Evolutionary conservation across 805 yeast genomes (phyloP).

Genomic region (Yarrowia divulgata): DNA sequence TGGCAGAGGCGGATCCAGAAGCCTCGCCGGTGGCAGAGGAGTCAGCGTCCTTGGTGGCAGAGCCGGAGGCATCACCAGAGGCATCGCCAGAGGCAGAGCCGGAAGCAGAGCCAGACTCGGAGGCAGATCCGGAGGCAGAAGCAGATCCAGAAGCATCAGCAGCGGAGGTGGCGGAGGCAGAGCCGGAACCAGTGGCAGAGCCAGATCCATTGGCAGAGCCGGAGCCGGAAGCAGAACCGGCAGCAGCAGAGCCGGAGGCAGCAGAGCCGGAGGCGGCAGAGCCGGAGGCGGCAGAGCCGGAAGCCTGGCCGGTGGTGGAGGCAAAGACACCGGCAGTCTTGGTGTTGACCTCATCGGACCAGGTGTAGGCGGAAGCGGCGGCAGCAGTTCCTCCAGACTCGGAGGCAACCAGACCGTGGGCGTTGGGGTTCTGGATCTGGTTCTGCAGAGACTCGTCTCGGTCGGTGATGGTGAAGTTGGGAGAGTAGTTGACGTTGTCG

Average conservation of each 20-base stretch:
- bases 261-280: background rate
- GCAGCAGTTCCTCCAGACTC: constrained; percentile 31
- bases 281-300: constrained; percentile 15
- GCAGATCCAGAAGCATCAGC: constrained; percentile 7
- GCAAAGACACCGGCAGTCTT: constrained; percentile 24
- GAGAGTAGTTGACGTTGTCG: constrained; percentile 36
- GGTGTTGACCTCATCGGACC: constrained; percentile 35
- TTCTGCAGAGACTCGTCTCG: constrained; percentile 31
- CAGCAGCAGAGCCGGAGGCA: constrained; percentile 7
- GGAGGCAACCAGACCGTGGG: constrained; percentile 41
- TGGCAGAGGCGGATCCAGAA: constrained; percentile 11
- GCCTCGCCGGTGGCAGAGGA: too few species aligned
- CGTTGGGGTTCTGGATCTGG: constrained; percentile 38
- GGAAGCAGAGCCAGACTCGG: background rate
- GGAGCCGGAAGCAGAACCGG: constrained; percentile 4
- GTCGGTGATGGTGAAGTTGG: constrained; percentile 34
- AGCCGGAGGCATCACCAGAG: constrained; percentile 21
- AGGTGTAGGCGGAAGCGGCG: constrained; percentile 27
- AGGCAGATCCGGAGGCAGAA: constrained; percentile 4
- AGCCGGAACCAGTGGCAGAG: background rate
- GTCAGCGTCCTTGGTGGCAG: background rate
- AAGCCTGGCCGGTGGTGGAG: constrained; percentile 4
- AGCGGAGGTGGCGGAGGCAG: background rate
- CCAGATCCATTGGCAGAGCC: background rate
- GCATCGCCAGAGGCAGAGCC: background rate